Base-by-base conservation (phyloP, 345 rosid species). In the Aegle marmelos region DNA sequence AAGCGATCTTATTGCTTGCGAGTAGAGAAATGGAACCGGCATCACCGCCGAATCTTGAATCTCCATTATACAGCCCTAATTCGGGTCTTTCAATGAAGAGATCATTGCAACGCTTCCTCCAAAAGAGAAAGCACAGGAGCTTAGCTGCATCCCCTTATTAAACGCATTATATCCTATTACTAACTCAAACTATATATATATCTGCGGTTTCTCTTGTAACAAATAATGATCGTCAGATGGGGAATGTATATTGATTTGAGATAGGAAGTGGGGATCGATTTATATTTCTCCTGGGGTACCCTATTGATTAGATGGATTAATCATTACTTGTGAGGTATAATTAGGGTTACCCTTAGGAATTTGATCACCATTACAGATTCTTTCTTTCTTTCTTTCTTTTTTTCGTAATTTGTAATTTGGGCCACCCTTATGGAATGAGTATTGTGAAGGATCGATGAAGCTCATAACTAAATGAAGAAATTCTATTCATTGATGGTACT, bases 51-150 rank as follows among this genome's bases (percentile, higher is more conserved):
- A 30, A 17, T 69, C 24, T 64, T 9, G 50, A 54, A 62, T 16
- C 54, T 62, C 81, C 28, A 27, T 6, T 83, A 6, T 76, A 67
- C 9, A 57, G 68, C 53, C 83, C 83, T 13, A 54, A 36, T 2
- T 30, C 82, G 0, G 70, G 79, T 34, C 77, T 82, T 5, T 83
- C 84, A 16, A 79, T 86, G 87, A 83, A 72, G 81, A 82, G 80
- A 66, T 86, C 89, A 6, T 78, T 86, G 45, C 84, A 86, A 69
- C 78, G 78, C 5, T 86, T 86, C 76, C 85, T 86, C 39, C 87
- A 84, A 58, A 79, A 79, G 63, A 73, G 89, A 73, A 78, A 69
- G 78, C 39, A 77, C 24, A 77, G 89, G 64, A 31, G 56, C 36
- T 69, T 66, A 14, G 77, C 81, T 1, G 27, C 76, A 0, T 83